Conservation (phyloP, 192 early-diverging fungal genomes). For the Anaeromyces robustus region DNA sequence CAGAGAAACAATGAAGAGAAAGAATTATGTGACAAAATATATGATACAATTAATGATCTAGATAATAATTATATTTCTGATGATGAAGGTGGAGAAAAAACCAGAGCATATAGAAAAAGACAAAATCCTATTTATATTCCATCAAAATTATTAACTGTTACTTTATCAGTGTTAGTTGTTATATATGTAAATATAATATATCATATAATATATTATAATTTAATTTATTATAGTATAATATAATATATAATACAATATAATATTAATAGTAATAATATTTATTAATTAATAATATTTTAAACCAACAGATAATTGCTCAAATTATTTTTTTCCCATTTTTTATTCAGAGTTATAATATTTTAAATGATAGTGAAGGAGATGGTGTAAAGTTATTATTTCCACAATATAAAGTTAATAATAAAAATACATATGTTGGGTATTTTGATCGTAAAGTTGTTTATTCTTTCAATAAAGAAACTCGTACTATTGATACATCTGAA, state of each 20-base stretch:
- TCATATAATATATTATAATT: too few relatives aligned
- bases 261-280: too few relatives aligned
- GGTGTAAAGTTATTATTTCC: neutral
- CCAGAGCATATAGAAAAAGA: neutral
- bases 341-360: neutral
- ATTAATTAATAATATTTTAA: too few relatives aligned
- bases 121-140: neutral
- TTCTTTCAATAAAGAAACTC: neutral
- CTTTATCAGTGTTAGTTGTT: neutral
- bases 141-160: neutral
- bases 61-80: neutral
- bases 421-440: neutral
- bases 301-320: neutral
- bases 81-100: neutral
- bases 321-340: neutral
- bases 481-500: neutral
- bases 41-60: neutral
- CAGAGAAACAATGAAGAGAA: neutral
- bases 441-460: neutral
- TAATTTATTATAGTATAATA: too few relatives aligned
- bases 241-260: too few relatives aligned
- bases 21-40: neutral
- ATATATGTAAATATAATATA: neutral
- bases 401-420: neutral
- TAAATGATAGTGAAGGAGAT: neutral